Evolutionary conservation across 495 filamentous ascomycete species (phyloP).

Genomic region (Halenospora varia): DNA sequence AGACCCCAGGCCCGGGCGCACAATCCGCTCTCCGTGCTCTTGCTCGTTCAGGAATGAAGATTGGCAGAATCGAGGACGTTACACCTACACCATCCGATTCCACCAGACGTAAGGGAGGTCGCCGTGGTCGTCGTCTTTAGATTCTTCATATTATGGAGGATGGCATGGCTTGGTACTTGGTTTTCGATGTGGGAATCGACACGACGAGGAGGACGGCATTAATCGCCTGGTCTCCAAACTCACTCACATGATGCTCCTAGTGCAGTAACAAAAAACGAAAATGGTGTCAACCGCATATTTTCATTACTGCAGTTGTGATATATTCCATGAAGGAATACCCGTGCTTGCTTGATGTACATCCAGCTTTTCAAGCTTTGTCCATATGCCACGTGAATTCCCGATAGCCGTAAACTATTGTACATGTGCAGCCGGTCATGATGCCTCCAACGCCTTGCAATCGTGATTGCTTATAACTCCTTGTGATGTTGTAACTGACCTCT

Average conservation of each 20-base stretch:
- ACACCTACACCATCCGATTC: constrained; percentile 98
- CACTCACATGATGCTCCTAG: constrained; percentile 49
- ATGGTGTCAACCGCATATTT: background rate
- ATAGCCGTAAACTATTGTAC: background rate
- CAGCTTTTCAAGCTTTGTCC: no score
- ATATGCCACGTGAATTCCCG: no score
- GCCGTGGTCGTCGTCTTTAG: constrained; percentile 98
- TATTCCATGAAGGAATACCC: background rate
- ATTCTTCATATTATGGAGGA: constrained; percentile 22
- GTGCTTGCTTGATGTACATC: no score
- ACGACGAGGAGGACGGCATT: constrained; percentile 67
- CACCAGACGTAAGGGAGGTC: constrained; percentile 99
- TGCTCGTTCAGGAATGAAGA: constrained; percentile 98
- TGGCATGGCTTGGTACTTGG: constrained; percentile 34
- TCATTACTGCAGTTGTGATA: background rate
- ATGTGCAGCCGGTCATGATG: background rate
- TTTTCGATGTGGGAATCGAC: constrained; percentile 55
- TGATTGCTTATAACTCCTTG: background rate
- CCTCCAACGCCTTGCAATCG: background rate
- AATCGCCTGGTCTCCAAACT: constrained; percentile 60
- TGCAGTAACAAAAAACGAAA: constrained; percentile 36
- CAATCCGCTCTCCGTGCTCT: constrained; percentile 98
- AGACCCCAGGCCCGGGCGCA: constrained; percentile 97
- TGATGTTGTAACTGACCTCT: no score
- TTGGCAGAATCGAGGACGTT: constrained; percentile 98